These are phyloP conservation scores for Dissophora globulifera DNA, from an alignment of 192 early-diverging fungal genomes.

Conservation along the genomic window DNA sequence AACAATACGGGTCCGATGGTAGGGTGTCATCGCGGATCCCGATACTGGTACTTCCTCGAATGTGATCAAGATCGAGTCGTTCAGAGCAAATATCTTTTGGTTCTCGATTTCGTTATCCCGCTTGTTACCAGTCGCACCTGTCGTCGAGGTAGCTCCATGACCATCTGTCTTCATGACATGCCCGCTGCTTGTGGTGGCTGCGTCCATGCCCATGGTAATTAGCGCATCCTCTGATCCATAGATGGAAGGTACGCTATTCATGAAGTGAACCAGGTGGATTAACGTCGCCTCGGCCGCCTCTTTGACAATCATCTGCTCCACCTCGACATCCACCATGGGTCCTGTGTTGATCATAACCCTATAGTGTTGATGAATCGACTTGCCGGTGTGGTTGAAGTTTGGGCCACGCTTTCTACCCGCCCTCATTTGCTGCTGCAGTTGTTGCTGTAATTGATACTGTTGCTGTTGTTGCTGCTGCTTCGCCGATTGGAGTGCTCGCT, in stretches of 20 bases:
- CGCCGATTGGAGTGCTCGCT: conserved; percentile 20
- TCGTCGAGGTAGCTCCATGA: background rate
- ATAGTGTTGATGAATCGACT: conserved; percentile 44
- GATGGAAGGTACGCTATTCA: conserved; percentile 71
- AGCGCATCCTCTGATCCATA: conserved; percentile 59
- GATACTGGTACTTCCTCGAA: conserved; percentile 69
- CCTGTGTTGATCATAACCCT: conserved; percentile 44
- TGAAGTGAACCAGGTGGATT: conserved; percentile 76
- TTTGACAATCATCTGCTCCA: conserved; percentile 52
- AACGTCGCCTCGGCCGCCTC: conserved; percentile 77
- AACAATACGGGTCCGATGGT: conserved; percentile 66
- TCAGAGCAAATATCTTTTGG: conserved; percentile 77
- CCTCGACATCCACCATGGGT: conserved; percentile 17
- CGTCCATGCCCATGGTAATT: conserved; percentile 33
- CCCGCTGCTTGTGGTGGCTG: background rate
- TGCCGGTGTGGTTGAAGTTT: conserved; percentile 35
- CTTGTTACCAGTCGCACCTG: background rate
- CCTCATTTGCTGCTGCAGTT: conserved; percentile 1
- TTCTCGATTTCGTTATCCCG: conserved; percentile 35
- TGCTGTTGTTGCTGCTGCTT: conserved; percentile 31
- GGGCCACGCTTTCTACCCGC: conserved; percentile 24
- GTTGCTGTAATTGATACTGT: conserved; percentile 13
- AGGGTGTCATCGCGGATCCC: conserved; percentile 36
- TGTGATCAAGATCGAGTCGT: conserved; percentile 77
- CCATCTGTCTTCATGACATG: no score